Evolutionary conservation across 805 yeast species (phyloP).

Genomic region (Komagataella phaffii): DNA sequence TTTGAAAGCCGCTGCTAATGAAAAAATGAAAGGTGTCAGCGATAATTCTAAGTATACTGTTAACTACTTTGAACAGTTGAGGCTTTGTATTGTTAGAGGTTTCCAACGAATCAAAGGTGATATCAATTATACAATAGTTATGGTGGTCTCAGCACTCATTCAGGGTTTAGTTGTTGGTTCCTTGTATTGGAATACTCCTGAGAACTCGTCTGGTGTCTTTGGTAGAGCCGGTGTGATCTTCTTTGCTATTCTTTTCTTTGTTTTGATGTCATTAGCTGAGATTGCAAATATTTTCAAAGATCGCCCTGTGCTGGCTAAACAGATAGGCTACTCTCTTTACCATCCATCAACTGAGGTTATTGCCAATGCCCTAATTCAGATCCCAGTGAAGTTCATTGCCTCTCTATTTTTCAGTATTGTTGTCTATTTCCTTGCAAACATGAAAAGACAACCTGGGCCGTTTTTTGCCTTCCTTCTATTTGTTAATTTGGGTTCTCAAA

Average conservation of each 20-base stretch:
- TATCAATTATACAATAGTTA: slow-evolving; percentile 31
- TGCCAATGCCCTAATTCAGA: slow-evolving; percentile 42
- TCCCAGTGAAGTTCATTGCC: slow-evolving; percentile 45
- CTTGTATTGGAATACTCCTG: slow-evolving; percentile 38
- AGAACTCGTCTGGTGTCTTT: slow-evolving; percentile 40
- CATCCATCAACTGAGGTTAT: slow-evolving; percentile 66
- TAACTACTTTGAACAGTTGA: slow-evolving; percentile 33
- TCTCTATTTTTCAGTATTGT: slow-evolving; percentile 31
- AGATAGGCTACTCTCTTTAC: slow-evolving; percentile 57
- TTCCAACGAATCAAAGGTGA: slow-evolving; percentile 46
- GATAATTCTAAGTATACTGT: slow-evolving; percentile 26
- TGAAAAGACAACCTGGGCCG: slow-evolving; percentile 34
- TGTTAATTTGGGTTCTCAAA: slow-evolving; percentile 25
- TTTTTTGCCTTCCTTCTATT: slow-evolving; percentile 40
- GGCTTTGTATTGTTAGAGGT: slow-evolving; percentile 33
- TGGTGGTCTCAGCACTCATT: slow-evolving; percentile 30
- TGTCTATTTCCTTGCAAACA: slow-evolving; percentile 42
- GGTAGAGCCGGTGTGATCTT: slow-evolving; percentile 53
- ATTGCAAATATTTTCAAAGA: slow-evolving; percentile 30
- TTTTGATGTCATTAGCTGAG: slow-evolving; percentile 35
- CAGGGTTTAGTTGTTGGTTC: slow-evolving; percentile 57
- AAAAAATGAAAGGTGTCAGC: slow-evolving; percentile 16
- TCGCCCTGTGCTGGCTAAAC: slow-evolving; percentile 55
- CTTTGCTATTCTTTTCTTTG: slow-evolving; percentile 41
- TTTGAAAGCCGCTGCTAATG: slow-evolving; percentile 18